Percentiles rank a stretch among this genome's conserved stretches.
Evolutionary conservation across 169 alveolate species (phyloP).

Genomic region (Eimeria necatrix): DNA sequence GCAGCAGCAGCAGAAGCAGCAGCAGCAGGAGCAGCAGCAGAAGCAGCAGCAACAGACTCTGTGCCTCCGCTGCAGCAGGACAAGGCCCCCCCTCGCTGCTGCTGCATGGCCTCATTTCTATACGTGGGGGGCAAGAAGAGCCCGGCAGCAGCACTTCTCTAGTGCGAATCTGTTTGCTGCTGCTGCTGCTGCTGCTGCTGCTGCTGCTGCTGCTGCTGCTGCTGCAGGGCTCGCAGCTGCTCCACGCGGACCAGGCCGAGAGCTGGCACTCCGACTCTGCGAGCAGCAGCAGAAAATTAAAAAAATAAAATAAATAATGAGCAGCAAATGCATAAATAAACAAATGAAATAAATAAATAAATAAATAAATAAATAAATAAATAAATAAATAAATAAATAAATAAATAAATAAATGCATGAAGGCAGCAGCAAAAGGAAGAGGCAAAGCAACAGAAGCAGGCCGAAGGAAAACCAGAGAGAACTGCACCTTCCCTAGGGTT

Average conservation of each 20-base stretch:
- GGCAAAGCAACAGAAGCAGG: no score
- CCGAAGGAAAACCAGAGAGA: no score
- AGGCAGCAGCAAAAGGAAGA: no score
- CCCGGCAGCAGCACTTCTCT: constrained; percentile 1
- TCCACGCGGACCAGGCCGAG: not conserved
- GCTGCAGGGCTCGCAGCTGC: no score
- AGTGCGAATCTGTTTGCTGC: not conserved
- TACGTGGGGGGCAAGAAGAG: not conserved
- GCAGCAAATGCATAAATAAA: not conserved
- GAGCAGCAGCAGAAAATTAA: not conserved
- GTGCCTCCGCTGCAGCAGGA: constrained; percentile 10
- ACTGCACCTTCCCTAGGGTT: no score
- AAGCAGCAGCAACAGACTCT: not conserved
- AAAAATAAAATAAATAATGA: not conserved
- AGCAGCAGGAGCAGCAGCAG: not conserved
- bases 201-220: no score
- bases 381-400: no score
- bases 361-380: no score
- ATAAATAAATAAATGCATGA: no score
- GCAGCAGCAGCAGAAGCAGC: not conserved
- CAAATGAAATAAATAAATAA: no score
- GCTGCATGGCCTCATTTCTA: not conserved
- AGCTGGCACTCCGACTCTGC: not conserved
- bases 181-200: constrained; percentile 7
- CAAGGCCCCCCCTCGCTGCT: not conserved